Conservation (phyloP, 768 basidiomycete genomes). For the Lyophyllum semitale region DNA sequence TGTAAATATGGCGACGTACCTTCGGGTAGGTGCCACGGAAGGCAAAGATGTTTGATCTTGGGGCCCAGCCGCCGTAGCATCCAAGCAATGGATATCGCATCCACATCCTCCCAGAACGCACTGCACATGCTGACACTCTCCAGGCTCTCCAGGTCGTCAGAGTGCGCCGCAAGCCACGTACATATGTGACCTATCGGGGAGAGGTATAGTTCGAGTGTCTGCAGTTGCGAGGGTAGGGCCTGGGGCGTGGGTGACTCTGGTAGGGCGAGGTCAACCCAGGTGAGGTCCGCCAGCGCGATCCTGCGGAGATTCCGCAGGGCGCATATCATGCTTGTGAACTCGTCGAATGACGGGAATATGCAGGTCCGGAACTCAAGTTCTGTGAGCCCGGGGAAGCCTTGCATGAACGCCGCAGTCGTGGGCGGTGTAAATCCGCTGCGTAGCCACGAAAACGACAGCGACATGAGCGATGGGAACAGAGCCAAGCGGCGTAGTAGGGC, state of each 20-base stretch:
- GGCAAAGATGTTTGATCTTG: conserved; percentile 23
- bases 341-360: conserved; percentile 22
- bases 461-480: conserved; percentile 16
- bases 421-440: conserved; percentile 12
- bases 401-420: conserved; percentile 6
- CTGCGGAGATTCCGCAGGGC: conserved; percentile 20
- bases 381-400: conserved; percentile 20
- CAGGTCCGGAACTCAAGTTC: conserved; percentile 26
- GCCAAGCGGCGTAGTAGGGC: conserved; percentile 11
- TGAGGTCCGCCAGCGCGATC: conserved; percentile 23
- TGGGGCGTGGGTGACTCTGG: conserved; percentile 7
- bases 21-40: conserved; percentile 26
- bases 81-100: conserved; percentile 21
- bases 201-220: conserved; percentile 20
- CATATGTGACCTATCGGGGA: conserved; percentile 21
- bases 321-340: conserved; percentile 21
- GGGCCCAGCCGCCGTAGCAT: conserved; percentile 24
- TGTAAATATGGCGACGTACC: conserved; percentile 17
- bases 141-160: conserved; percentile 10
- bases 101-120: conserved; percentile 22
- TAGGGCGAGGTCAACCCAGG: conserved; percentile 18
- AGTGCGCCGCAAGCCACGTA: conserved; percentile 19
- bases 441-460: conserved; percentile 19
- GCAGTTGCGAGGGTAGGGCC: conserved; percentile 16
- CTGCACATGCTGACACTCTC: conserved; percentile 18